These are phyloP conservation scores for Cercospora sp. DNA, from an alignment of 2,329 filamentous ascomycete species.

Conservation along the genomic window DNA sequence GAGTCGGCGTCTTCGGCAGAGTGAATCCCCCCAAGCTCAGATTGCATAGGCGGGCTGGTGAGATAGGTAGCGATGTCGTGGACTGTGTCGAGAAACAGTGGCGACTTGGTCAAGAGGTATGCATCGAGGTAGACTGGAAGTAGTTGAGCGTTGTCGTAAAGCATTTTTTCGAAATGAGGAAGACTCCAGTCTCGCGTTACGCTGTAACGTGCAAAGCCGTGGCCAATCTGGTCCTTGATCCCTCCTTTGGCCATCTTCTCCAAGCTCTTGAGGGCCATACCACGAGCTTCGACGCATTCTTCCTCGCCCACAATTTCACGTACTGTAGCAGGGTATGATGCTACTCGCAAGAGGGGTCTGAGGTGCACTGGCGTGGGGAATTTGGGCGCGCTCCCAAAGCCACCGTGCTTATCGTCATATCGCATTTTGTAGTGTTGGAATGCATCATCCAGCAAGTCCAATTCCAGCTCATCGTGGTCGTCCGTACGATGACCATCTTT, in stretches of 20 bases:
- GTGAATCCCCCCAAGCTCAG: slow-evolving; percentile 72
- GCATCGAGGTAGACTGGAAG: slow-evolving; percentile 83
- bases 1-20: slow-evolving; percentile 92
- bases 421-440: slow-evolving; percentile 76
- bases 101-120: slow-evolving; percentile 67
- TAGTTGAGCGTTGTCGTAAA: slow-evolving; percentile 88
- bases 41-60: slow-evolving; percentile 67
- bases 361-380: slow-evolving; percentile 88
- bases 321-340: slow-evolving; percentile 69
- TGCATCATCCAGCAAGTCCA: slow-evolving; percentile 90
- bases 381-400: slow-evolving; percentile 76
- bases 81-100: slow-evolving; percentile 75
- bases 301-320: slow-evolving; percentile 82
- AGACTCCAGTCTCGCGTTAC: slow-evolving; percentile 90
- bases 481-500: slow-evolving; percentile 32
- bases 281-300: slow-evolving; percentile 70
- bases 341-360: slow-evolving; percentile 74
- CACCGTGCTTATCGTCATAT: slow-evolving; percentile 77
- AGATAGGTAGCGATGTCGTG: slow-evolving; percentile 87
- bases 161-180: slow-evolving; percentile 96
- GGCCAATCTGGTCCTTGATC: slow-evolving; percentile 73
- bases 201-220: slow-evolving; percentile 81
- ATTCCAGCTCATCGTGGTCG: slow-evolving; percentile 70
- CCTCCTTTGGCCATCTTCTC: slow-evolving; percentile 73
- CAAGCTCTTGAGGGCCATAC: slow-evolving; percentile 80